Percentiles rank a stretch among this genome's conserved stretches.
phyloP scores from a whole-genome alignment of 768 basidiomycete species.

The Chalciporus pseudorubinellus region DNA sequence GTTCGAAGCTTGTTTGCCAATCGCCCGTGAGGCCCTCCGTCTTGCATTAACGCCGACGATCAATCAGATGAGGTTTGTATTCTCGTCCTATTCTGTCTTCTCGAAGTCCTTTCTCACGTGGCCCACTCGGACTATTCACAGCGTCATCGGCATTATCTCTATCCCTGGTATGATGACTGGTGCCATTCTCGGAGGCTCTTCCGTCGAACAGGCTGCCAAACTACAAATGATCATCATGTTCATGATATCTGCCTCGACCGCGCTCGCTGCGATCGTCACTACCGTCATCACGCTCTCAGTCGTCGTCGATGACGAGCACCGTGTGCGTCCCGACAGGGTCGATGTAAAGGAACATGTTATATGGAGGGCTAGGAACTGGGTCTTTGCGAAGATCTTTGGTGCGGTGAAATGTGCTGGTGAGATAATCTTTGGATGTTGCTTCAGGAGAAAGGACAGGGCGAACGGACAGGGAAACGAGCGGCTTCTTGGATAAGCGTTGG shows the following conservation, averaged over 20 bases:
- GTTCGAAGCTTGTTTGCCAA: conserved; percentile 78
- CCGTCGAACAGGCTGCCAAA: conserved; percentile 80
- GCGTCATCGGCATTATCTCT: conserved; percentile 73
- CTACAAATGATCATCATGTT: conserved; percentile 95
- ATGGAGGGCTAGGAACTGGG: conserved; percentile 36
- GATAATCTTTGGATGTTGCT: conserved; percentile 8
- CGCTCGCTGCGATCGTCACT: conserved; percentile 64
- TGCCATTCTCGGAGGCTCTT: conserved; percentile 82
- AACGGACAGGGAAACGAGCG: background rate
- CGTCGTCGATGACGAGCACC: conserved; percentile 66
- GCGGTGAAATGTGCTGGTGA: background rate
- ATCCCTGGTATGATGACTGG: conserved; percentile 93
- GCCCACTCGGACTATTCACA: conserved; percentile 22
- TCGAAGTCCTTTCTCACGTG: background rate
- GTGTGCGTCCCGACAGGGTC: conserved; percentile 64
- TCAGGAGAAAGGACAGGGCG: conserved; percentile 1
- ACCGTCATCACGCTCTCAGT: conserved; percentile 59
- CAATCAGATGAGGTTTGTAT: conserved; percentile 75
- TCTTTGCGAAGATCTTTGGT: conserved; percentile 19
- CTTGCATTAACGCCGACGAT: conserved; percentile 78
- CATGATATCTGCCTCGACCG: conserved; percentile 80
- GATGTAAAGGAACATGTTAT: conserved; percentile 34
- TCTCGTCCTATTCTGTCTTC: background rate
- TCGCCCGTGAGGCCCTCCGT: conserved; percentile 75
- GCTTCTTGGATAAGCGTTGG: conserved; percentile 16